Base-by-base conservation (phyloP, 768 basidiomycete genomes). In the Pisolithus albus region DNA sequence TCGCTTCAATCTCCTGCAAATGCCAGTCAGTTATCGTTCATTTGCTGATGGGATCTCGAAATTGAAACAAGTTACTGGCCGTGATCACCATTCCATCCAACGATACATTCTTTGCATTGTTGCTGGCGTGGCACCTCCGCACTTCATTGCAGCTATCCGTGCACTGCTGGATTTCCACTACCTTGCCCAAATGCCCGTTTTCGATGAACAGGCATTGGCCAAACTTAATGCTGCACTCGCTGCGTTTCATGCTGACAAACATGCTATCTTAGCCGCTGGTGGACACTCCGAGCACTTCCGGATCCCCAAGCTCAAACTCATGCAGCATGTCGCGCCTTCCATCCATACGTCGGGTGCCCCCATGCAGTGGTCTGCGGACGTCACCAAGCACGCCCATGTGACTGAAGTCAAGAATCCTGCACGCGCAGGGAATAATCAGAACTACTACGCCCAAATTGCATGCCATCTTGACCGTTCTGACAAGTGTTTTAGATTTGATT, bases 41-140 rank as follows among this genome's bases (percentile, higher is more conserved):
- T 76, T 74, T 47, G 54, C 57, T n/a, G 64, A 70, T 16, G 74
- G 74, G 0, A 68, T 76, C 11, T 72, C 69, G 11, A 54, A 56
- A 18, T 44, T 76, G 24, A 75, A 75, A 47, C 73, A 75, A 53
- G 65, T 70, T 7, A 72, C 71, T 8, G 72, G 73, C 2, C 49
- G 62, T 15, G 72, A 74, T 40, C 70, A 74, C 49, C 52, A 64
- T 2, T 63, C 75, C 21, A 57, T 74, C 4, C 64, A 75, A 52
- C 49, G 60, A 2, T 66, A 68, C 47, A 53, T 75, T 11, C 48
- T 76, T 21, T 40, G 61, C 5, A 50, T 70, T 15, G 64, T 73
- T 39, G 68, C 71, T 24, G 66, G 64, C 37, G 67, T 60, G 39
- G 68, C 65, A 18, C 53, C 70, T 2, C 40, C 26, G 2, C 16